phyloP scores from a whole-genome alignment of 805 yeast genomes.

The Yarrowia divulgata region DNA sequence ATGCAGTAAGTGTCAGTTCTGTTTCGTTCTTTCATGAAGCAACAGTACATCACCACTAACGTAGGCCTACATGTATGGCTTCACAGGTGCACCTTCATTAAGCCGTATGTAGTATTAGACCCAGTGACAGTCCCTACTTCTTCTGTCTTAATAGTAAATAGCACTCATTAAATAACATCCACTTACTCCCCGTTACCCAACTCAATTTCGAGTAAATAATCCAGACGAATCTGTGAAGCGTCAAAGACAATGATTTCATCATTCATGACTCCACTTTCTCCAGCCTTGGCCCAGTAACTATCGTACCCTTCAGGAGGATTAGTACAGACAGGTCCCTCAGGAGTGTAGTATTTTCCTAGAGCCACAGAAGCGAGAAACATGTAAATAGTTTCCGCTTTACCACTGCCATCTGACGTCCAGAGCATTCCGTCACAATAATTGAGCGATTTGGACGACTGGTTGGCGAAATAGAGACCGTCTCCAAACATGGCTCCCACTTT shows the following conservation, averaged over 20 bases:
- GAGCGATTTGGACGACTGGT: conserved; percentile 34
- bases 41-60: no score
- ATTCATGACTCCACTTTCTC: conserved; percentile 30
- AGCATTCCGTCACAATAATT: conserved; percentile 35
- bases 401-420: conserved; percentile 4
- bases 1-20: no score
- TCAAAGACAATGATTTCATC: conserved; percentile 37
- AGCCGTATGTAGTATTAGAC: no score
- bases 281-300: conserved; percentile 36
- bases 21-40: no score
- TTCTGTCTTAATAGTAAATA: no score
- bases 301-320: conserved; percentile 30
- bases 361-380: conserved; percentile 36
- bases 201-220: conserved; percentile 28
- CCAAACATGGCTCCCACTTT: conserved; percentile 39
- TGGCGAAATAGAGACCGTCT: conserved; percentile 35
- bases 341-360: conserved; percentile 24
- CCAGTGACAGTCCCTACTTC: no score
- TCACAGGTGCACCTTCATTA: no score
- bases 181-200: neutral
- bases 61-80: no score
- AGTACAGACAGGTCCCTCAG: conserved; percentile 3
- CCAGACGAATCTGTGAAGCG: conserved; percentile 12
- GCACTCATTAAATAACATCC: neutral
- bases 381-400: conserved; percentile 12